Evolutionary conservation across 148 eudicot species (phyloP).

Genomic region (Agrostemma githago): DNA sequence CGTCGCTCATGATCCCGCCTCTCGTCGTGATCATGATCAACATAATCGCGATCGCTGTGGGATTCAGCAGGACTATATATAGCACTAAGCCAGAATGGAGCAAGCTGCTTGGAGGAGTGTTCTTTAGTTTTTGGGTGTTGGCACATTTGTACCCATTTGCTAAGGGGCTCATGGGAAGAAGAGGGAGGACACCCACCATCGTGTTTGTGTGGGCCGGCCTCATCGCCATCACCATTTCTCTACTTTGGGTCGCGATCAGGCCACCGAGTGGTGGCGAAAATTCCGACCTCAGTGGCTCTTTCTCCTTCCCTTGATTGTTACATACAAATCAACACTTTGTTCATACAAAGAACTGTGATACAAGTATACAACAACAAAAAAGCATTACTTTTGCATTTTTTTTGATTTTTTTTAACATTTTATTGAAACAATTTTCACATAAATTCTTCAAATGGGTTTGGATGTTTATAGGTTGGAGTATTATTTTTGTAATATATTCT

Average conservation of each 20-base stretch:
- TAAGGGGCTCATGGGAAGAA: slow-evolving; percentile 87
- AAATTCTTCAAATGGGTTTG: slow-evolving; percentile 16
- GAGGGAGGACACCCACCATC: slow-evolving; percentile 88
- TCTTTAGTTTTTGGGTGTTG: slow-evolving; percentile 94
- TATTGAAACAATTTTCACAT: slow-evolving; percentile 1
- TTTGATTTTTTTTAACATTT: background rate
- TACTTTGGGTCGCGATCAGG: slow-evolving; percentile 74
- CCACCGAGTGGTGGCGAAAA: slow-evolving; percentile 54
- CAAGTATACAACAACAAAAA: background rate
- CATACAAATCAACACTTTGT: background rate
- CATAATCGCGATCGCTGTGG: slow-evolving; percentile 79
- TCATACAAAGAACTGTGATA: slow-evolving; percentile 1
- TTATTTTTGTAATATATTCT: slow-evolving; percentile 22
- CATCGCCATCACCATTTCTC: slow-evolving; percentile 80
- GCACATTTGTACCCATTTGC: slow-evolving; percentile 93
- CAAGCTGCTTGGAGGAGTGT: slow-evolving; percentile 77
- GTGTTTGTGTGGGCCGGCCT: slow-evolving; percentile 93
- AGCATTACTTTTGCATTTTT: background rate
- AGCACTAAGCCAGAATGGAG: slow-evolving; percentile 85
- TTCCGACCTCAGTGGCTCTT: slow-evolving; percentile 61
- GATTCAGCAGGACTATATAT: slow-evolving; percentile 75
- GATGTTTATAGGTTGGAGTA: slow-evolving; percentile 11
- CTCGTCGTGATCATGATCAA: slow-evolving; percentile 74
- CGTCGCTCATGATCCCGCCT: slow-evolving; percentile 84
- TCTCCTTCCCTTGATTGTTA: slow-evolving; percentile 54